Base-by-base conservation (phyloP, 2,329 filamentous ascomycete genomes). In the Fusarium sp. region DNA sequence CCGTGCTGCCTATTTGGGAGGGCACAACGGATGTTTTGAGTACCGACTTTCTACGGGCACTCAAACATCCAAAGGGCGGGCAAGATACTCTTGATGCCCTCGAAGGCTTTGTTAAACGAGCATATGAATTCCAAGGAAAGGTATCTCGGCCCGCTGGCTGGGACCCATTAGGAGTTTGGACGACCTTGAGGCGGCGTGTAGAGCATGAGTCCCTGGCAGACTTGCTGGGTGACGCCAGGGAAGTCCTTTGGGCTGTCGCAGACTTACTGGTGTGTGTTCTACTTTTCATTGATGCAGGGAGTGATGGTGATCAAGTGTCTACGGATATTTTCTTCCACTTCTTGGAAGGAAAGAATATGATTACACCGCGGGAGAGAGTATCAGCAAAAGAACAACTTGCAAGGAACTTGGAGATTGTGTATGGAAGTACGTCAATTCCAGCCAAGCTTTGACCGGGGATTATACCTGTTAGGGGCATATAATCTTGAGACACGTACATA, bases 11-110 rank as follows among this genome's bases (percentile, higher is more conserved):
- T 15, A 92, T 93, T 48, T 92, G 89, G 89, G 90, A 92, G 76
- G 89, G 90, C 1, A 93, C 91, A 0, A 92, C 90, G 0, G 90
- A 92, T 71, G 89, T 93, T 7, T 81, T 93, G 56, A 87, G 87
- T 6, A 82, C 80, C 2, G 85, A 86, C 62, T 79, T 84, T 17
- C 63, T 85, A 15, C 75, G 83, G 20, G 82, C 83, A 0, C 58
- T 87, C 41, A 85, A 84, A 63, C 82, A 86, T 33, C 75, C 81
- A 1, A 75, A 75, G 24, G 74, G 63, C 2, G 83, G 79, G 6
- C 71, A 56, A 13, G 77, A 75, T 11, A 78, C 76, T 33, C 62
- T 83, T 5, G 75, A 79, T n/a, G 83, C 82, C 2, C 70, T 87
- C 20, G 81, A 81, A 19, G 75, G 75, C 43, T 74, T 86, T 43